A percentile compares a stretch with the other conserved stretches of the same genome.
phyloP scores from a whole-genome alignment of 768 basidiomycete species.

The Trichaptum fuscoviolaceum region DNA sequence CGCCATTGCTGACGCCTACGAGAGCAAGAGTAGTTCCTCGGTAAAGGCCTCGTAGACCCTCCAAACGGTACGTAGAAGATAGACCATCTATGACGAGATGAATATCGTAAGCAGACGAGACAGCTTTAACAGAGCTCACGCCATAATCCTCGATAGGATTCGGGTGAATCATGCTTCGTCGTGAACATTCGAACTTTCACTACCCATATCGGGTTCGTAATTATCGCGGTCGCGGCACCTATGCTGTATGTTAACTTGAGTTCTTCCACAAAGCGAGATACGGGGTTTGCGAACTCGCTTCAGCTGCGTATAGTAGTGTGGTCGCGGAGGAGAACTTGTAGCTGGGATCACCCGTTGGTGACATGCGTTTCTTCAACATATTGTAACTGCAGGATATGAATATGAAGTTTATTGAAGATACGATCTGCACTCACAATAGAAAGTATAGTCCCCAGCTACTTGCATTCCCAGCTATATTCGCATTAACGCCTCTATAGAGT shows the following conservation, averaged over 20 bases:
- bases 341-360: slow-evolving; percentile 53
- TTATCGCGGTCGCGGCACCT: slow-evolving; percentile 91
- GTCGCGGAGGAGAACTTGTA: slow-evolving; percentile 67
- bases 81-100: slow-evolving; percentile 53
- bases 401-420: slow-evolving; percentile 7
- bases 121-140: slow-evolving; percentile 40
- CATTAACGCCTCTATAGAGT: slow-evolving; percentile 82
- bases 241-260: neutral
- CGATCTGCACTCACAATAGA: slow-evolving; percentile 68
- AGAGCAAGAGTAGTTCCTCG: slow-evolving; percentile 85
- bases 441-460: slow-evolving; percentile 98
- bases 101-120: slow-evolving; percentile 2
- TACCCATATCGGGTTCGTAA: slow-evolving; percentile 98
- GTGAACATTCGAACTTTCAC: slow-evolving; percentile 98
- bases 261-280: slow-evolving; percentile 12
- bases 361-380: slow-evolving; percentile 80
- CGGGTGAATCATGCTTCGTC: slow-evolving; percentile 56
- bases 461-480: slow-evolving; percentile 93
- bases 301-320: slow-evolving; percentile 85
- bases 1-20: slow-evolving; percentile 91
- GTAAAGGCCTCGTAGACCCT: slow-evolving; percentile 79
- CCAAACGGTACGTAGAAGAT: slow-evolving; percentile 57
- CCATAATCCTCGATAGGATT: slow-evolving; percentile 75
- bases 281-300: slow-evolving; percentile 81
- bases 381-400: slow-evolving; percentile 63